These are phyloP conservation scores for Lichtheimia ornata DNA, from an alignment of 371 early-diverging fungal genomes.

Conservation along the genomic window DNA sequence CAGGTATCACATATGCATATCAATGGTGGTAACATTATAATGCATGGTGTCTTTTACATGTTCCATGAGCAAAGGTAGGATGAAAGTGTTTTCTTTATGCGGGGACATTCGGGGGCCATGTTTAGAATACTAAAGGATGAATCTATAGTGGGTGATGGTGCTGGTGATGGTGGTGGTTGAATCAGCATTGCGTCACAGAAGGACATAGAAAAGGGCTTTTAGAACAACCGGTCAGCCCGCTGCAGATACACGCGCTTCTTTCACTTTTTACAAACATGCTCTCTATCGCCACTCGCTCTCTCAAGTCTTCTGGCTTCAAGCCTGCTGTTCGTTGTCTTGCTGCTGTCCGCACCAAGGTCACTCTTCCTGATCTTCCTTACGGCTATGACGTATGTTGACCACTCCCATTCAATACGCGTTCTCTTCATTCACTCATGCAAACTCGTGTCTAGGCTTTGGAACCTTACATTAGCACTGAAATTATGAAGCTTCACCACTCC, in stretches of 20 bases:
- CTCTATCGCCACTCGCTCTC: conserved; percentile 48
- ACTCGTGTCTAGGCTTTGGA: conserved; percentile 80
- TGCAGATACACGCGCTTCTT: background rate
- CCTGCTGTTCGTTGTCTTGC: conserved; percentile 49
- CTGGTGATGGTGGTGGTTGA: background rate
- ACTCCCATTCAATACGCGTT: background rate
- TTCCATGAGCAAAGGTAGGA: too few relatives aligned
- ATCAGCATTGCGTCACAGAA: conserved; percentile 4
- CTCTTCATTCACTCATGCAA: background rate
- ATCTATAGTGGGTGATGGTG: too few relatives aligned
- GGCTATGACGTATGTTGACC: conserved; percentile 55
- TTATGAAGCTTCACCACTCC: conserved; percentile 95
- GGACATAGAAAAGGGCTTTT: background rate
- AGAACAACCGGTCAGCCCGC: background rate
- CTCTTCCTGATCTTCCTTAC: conserved; percentile 78
- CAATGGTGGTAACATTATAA: too few relatives aligned
- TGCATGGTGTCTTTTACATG: too few relatives aligned
- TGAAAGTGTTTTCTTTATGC: too few relatives aligned
- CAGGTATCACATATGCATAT: too few relatives aligned
- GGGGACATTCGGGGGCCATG: too few relatives aligned
- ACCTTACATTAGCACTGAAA: conserved; percentile 91
- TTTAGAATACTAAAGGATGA: too few relatives aligned
- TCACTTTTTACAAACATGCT: conserved; percentile 31
- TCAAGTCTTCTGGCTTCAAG: conserved; percentile 35
- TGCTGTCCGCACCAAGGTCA: conserved; percentile 63